These are phyloP conservation scores for Dactylis glomerata DNA, from an alignment of 176 grass and related monocot species.

Conservation along the genomic window DNA sequence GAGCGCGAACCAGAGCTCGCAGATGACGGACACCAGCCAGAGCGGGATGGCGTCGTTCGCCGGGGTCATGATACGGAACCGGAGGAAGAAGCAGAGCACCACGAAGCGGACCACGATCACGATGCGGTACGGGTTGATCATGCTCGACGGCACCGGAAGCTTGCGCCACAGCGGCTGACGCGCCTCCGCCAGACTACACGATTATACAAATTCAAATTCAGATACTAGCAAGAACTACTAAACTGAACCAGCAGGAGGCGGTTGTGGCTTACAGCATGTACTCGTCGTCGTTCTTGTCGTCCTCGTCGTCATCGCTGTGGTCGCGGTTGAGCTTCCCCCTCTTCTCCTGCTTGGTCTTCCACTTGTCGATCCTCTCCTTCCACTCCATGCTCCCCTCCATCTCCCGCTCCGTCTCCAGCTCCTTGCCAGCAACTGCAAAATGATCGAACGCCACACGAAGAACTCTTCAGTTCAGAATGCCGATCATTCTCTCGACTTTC, in stretches of 20 bases:
- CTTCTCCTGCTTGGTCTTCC: slow-evolving; percentile 91
- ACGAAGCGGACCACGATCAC: slow-evolving; percentile 85
- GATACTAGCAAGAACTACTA: too few relatives aligned
- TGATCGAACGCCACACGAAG: background rate
- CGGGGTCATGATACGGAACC: slow-evolving; percentile 77
- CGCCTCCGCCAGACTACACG: slow-evolving; percentile 68
- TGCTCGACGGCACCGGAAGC: slow-evolving; percentile 85
- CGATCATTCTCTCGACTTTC: background rate
- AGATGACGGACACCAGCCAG: slow-evolving; percentile 80
- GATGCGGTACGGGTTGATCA: slow-evolving; percentile 96
- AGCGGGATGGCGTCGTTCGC: slow-evolving; percentile 70
- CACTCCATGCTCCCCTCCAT: slow-evolving; percentile 93
- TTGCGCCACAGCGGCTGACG: slow-evolving; percentile 92
- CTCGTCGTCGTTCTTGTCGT: slow-evolving; percentile 69
- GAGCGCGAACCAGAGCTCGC: slow-evolving; percentile 98
- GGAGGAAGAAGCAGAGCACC: slow-evolving; percentile 92
- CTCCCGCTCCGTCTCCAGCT: slow-evolving; percentile 83
- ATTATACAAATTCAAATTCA: background rate
- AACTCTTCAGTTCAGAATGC: background rate
- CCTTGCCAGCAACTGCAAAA: slow-evolving; percentile 79
- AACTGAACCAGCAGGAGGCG: background rate
- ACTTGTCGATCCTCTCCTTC: slow-evolving; percentile 98
- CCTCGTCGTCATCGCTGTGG: slow-evolving; percentile 59
- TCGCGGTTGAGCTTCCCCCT: slow-evolving; percentile 61
- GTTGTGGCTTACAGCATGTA: slow-evolving; percentile 60